phyloP scores from a whole-genome alignment of 2,329 filamentous ascomycete species.

The Metarhizium sp. region DNA sequence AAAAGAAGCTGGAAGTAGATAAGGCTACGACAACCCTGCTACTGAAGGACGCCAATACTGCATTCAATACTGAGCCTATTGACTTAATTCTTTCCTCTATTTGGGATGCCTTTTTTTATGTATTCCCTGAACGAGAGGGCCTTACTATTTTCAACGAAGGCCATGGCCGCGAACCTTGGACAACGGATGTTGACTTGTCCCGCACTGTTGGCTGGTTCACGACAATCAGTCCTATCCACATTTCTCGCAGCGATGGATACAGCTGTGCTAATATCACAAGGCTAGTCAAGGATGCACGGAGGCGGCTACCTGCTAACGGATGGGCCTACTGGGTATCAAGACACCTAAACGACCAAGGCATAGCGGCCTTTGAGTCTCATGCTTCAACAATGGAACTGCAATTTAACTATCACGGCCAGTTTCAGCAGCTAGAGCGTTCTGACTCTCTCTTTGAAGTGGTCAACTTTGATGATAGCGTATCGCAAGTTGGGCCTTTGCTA shows the following conservation, averaged over 20 bases:
- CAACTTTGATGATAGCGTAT: slow-evolving; percentile 7
- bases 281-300: slow-evolving; percentile 1
- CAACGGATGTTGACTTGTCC: not conserved
- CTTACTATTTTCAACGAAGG: slow-evolving; percentile 16
- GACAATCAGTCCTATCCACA: slow-evolving; percentile 19
- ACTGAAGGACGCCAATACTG: slow-evolving; percentile 9
- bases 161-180: not conserved
- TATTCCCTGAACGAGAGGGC: slow-evolving; percentile 18
- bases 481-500: not conserved
- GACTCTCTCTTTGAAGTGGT: slow-evolving; percentile 8
- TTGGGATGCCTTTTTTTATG: slow-evolving; percentile 16
- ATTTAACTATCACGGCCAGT: slow-evolving; percentile 9
- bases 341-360: not conserved
- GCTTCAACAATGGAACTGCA: slow-evolving; percentile 4
- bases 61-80: slow-evolving; percentile 20
- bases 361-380: slow-evolving; percentile 1
- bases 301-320: slow-evolving; percentile 1
- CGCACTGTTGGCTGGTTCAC: slow-evolving; percentile 22
- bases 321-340: slow-evolving; percentile 2
- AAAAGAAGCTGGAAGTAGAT: not conserved
- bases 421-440: slow-evolving; percentile 8
- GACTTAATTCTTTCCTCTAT: slow-evolving; percentile 23
- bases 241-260: not conserved
- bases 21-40: slow-evolving; percentile 2
- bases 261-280: not conserved